phyloP scores from a whole-genome alignment of 176 grass and related monocot genomes.

The Eragrostis nindensis region DNA sequence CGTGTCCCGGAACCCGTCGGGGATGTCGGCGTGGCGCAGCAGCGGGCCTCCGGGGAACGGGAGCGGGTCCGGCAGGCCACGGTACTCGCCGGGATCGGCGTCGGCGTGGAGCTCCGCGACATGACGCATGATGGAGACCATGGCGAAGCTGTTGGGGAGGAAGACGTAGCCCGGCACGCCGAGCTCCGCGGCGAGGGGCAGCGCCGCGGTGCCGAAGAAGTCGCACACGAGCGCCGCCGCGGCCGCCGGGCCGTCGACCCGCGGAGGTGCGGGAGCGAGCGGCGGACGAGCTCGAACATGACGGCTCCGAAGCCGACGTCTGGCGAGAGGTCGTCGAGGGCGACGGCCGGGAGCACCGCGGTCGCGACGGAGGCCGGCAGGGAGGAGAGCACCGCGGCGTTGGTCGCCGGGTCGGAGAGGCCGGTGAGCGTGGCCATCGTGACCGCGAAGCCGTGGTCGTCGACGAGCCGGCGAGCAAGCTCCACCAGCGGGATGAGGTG shows the following conservation, averaged over 20 bases:
- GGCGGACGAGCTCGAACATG: slow-evolving; percentile 33
- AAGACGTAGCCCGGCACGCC: slow-evolving; percentile 54
- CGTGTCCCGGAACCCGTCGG: slow-evolving; percentile 33
- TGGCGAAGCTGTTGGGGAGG: slow-evolving; percentile 43
- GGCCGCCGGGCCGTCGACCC: background rate
- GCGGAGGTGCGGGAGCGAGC: slow-evolving; percentile 37
- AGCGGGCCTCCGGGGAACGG: slow-evolving; percentile 47
- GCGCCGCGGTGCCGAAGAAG: slow-evolving; percentile 44
- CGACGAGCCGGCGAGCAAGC: slow-evolving; percentile 39
- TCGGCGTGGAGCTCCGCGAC: slow-evolving; percentile 42
- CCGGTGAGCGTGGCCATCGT: slow-evolving; percentile 44
- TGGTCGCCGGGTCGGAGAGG: slow-evolving; percentile 25
- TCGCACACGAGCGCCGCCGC: slow-evolving; percentile 50
- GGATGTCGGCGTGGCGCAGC: slow-evolving; percentile 38
- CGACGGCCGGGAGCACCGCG: slow-evolving; percentile 39
- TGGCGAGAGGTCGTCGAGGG: slow-evolving; percentile 48
- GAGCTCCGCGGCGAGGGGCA: slow-evolving; percentile 51
- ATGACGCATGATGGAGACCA: slow-evolving; percentile 46
- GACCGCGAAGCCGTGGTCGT: slow-evolving; percentile 38
- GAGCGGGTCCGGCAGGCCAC: slow-evolving; percentile 49
- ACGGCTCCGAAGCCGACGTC: slow-evolving; percentile 21
- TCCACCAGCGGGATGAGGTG: slow-evolving; percentile 63
- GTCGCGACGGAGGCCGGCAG: slow-evolving; percentile 28
- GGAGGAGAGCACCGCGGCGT: slow-evolving; percentile 32
- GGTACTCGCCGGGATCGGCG: slow-evolving; percentile 35